Percentiles rank a stretch among this genome's conserved stretches.
Conservation (phyloP, 495 filamentous ascomycete species). For the Aspergillus hancockii region DNA sequence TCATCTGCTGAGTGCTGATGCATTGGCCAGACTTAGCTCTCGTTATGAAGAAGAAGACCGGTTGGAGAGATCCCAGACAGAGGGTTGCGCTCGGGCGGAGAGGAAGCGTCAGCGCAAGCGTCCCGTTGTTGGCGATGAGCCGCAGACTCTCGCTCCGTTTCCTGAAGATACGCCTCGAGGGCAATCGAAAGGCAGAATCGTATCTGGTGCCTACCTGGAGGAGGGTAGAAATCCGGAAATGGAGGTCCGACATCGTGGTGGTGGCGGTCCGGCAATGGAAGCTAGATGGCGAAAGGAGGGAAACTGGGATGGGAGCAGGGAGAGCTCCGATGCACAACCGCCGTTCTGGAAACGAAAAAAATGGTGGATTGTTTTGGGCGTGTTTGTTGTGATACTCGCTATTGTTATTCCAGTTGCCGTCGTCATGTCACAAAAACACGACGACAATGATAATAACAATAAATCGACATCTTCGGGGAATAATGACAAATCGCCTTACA, state of each 20-base stretch:
- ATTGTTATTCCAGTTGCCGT: constrained; percentile 77
- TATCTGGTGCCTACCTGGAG: constrained; percentile 69
- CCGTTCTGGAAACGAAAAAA: constrained; percentile 39
- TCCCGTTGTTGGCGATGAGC: constrained; percentile 29
- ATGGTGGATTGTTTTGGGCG: constrained; percentile 34
- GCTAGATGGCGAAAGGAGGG: constrained; percentile 32
- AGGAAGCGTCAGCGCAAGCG: constrained; percentile 37
- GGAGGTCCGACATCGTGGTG: constrained; percentile 41
- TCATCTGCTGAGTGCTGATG: constrained; percentile 48
- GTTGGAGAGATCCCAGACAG: constrained; percentile 21
- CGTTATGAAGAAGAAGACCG: constrained; percentile 47
- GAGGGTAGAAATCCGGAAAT: constrained; percentile 54
- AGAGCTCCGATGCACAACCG: constrained; percentile 14
- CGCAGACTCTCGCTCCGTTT: constrained; percentile 29
- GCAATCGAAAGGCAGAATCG: constrained; percentile 56
- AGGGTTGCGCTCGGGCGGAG: constrained; percentile 38
- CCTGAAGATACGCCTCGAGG: constrained; percentile 34
- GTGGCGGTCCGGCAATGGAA: constrained; percentile 34
- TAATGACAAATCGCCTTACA: constrained; percentile 42
- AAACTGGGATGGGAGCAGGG: constrained; percentile 36
- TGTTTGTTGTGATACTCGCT: constrained; percentile 61
- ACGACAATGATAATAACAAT: constrained; percentile 2
- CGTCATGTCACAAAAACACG: constrained; percentile 67
- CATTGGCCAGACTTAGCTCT: constrained; percentile 62
- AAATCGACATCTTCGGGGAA: background rate